phyloP scores from a whole-genome alignment of 106 monocot species.

The Apostasia shenzhenica region DNA sequence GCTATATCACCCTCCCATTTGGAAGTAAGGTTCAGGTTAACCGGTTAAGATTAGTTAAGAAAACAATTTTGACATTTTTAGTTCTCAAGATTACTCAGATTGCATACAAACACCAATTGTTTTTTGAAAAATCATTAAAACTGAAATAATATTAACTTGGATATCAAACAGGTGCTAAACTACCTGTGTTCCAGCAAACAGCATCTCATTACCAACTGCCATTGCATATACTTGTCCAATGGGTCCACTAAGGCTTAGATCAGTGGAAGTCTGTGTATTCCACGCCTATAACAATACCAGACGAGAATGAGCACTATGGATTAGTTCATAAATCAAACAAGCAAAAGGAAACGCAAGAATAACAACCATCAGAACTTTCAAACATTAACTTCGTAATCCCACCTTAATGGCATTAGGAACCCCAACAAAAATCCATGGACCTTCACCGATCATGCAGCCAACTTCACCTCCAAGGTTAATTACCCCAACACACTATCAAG shows the following conservation, averaged over 20 bases:
- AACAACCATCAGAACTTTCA: background rate
- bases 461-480: conserved; percentile 75
- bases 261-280: conserved; percentile 53
- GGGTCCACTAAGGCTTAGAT: conserved; percentile 71
- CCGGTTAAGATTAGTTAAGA: no score
- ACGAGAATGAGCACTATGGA: background rate
- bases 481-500: conserved; percentile 51
- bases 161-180: background rate
- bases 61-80: no score
- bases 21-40: no score
- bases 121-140: no score
- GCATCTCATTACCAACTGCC: conserved; percentile 58
- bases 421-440: conserved; percentile 91
- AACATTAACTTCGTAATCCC: background rate
- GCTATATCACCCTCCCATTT: no score
- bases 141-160: background rate
- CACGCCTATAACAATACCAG: conserved; percentile 38
- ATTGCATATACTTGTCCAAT: conserved; percentile 69
- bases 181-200: conserved; percentile 89
- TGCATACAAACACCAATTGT: no score
- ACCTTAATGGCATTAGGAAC: conserved; percentile 83
- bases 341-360: background rate
- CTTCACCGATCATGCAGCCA: conserved; percentile 94
- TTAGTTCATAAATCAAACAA: background rate
- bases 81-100: no score